These are phyloP conservation scores for Malassezia obtusa DNA, from an alignment of 1,284 basidiomycete genomes.

Conservation along the genomic window DNA sequence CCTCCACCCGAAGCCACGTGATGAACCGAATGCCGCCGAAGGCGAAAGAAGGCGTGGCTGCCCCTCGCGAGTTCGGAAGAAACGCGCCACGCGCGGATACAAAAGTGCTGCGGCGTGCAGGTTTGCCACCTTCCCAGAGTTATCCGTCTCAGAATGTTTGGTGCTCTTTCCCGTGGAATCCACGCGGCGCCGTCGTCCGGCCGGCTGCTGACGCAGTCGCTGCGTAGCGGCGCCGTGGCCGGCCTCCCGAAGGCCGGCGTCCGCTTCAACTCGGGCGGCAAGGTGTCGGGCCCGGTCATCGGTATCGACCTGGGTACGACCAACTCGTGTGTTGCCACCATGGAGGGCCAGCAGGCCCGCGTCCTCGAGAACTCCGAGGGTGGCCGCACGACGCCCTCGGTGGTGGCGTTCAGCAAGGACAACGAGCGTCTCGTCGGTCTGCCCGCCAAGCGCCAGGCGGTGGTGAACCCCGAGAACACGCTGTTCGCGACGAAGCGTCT, in stretches of 20 bases:
- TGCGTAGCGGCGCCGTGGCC: slow-evolving; percentile 26
- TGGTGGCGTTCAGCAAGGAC: slow-evolving; percentile 90
- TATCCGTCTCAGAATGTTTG: slow-evolving; percentile 6
- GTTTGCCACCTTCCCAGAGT: slow-evolving; percentile 6
- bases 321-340: slow-evolving; percentile 51
- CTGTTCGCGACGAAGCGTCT: slow-evolving; percentile 78
- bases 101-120: neutral
- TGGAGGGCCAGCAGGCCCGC: slow-evolving; percentile 79
- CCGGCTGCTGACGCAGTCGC: slow-evolving; percentile 33
- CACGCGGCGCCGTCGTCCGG: slow-evolving; percentile 33
- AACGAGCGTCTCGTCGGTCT: slow-evolving; percentile 69
- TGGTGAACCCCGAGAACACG: slow-evolving; percentile 68
- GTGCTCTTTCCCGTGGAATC: slow-evolving; percentile 26
- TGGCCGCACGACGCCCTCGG: slow-evolving; percentile 92
- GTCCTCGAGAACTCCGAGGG: slow-evolving; percentile 98
- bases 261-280: slow-evolving; percentile 25
- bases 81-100: slow-evolving; percentile 2
- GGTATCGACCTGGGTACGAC: slow-evolving; percentile 47
- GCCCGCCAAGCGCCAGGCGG: slow-evolving; percentile 92
- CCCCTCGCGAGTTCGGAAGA: neutral
- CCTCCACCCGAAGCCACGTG: neutral
- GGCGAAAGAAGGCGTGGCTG: slow-evolving; percentile 12
- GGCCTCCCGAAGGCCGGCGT: slow-evolving; percentile 19
- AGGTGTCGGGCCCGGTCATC: slow-evolving; percentile 43
- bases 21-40: slow-evolving; percentile 13